Conservation (phyloP, 768 basidiomycete genomes). For the Lactifluus volemus region DNA sequence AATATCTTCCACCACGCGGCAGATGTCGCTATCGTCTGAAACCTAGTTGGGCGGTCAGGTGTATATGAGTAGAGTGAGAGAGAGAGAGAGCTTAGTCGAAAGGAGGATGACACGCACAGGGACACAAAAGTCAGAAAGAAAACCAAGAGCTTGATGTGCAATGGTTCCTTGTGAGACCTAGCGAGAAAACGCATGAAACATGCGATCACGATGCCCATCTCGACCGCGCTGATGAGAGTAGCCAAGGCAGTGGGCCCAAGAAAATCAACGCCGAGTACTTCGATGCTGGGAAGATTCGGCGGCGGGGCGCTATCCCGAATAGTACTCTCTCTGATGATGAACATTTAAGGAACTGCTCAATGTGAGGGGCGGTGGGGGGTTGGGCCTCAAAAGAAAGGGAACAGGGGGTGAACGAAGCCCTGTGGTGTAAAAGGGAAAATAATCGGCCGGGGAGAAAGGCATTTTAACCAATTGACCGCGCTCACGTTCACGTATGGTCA, state of each 20-base stretch:
- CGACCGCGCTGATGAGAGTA: constrained; percentile 20
- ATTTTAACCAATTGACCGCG: no score
- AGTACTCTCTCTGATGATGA: no score
- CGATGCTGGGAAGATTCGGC: neutral
- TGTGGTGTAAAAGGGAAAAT: no score
- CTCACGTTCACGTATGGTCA: no score
- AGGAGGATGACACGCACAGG: constrained; percentile 14
- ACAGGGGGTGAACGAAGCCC: no score
- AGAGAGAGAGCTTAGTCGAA: neutral
- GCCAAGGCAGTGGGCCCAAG: constrained; percentile 21
- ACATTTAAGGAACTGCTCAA: no score
- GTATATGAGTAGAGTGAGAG: no score
- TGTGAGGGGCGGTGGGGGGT: no score
- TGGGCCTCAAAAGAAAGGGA: neutral
- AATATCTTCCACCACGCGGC: constrained; percentile 21
- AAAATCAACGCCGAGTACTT: constrained; percentile 2
- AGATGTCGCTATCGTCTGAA: constrained; percentile 21
- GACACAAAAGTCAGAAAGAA: constrained; percentile 22
- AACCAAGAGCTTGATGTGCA: constrained; percentile 19
- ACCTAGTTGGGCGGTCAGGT: neutral
- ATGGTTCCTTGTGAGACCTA: constrained; percentile 16
- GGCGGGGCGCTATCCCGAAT: no score
- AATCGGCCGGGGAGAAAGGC: no score
- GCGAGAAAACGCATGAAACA: constrained; percentile 22
- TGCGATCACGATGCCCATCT: constrained; percentile 23